phyloP scores from a whole-genome alignment of 2,329 filamentous ascomycete species.

The Tolypocladium album region DNA sequence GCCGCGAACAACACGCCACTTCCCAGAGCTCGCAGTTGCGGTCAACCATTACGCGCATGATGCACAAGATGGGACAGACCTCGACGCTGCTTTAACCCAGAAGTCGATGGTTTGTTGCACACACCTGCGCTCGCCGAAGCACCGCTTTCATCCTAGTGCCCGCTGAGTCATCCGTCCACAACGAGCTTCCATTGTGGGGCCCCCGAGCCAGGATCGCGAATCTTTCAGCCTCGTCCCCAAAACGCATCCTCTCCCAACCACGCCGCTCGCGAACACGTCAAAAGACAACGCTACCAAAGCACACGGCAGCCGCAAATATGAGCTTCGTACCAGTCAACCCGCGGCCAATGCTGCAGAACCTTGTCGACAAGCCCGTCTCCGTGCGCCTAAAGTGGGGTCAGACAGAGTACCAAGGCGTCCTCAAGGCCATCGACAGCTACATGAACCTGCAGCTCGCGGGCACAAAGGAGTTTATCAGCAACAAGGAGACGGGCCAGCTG shows the following conservation, averaged over 20 bases:
- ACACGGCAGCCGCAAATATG: conserved; percentile 14
- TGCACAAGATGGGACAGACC: not conserved
- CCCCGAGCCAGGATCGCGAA: not conserved
- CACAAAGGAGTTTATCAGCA: conserved; percentile 86
- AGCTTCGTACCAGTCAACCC: conserved; percentile 88
- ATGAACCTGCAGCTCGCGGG: conserved; percentile 95
- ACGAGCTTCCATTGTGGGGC: not conserved
- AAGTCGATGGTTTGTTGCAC: not conserved
- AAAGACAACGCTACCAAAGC: not conserved
- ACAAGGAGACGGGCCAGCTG: conserved; percentile 72
- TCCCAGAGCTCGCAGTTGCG: not conserved
- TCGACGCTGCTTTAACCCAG: not conserved
- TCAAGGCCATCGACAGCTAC: conserved; percentile 93
- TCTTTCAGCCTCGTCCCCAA: not conserved
- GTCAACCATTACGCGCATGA: not conserved
- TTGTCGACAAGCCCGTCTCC: conserved; percentile 83
- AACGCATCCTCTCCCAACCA: not conserved
- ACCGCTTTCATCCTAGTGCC: not conserved
- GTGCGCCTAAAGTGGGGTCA: conserved; percentile 97
- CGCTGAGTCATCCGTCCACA: not conserved
- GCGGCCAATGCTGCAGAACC: conserved; percentile 86
- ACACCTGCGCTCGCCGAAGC: no score
- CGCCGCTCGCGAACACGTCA: not conserved
- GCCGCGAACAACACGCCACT: not conserved
- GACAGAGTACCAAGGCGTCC: conserved; percentile 89